These are phyloP conservation scores for Calocera cornea DNA, from an alignment of 768 basidiomycete species.

Conservation along the genomic window DNA sequence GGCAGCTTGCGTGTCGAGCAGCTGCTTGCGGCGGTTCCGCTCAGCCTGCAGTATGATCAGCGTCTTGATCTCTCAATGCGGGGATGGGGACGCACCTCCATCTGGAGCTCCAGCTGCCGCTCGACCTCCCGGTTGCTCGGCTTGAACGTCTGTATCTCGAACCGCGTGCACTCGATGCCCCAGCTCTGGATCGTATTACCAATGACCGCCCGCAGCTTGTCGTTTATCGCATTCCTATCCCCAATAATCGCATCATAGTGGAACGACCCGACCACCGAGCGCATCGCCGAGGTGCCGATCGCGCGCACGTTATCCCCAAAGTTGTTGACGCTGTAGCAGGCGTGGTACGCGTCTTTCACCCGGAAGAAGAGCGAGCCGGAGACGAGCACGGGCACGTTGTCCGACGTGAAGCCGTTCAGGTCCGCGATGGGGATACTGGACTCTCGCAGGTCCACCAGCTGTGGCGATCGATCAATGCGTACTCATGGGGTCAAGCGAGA, in stretches of 20 bases:
- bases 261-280: constrained; percentile 37
- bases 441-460: constrained; percentile 35
- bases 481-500: not conserved
- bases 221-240: constrained; percentile 42
- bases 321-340: constrained; percentile 39
- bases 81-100: not conserved
- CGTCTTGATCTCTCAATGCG: constrained; percentile 12
- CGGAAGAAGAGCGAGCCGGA: constrained; percentile 45
- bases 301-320: constrained; percentile 38
- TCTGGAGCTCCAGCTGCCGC: constrained; percentile 4
- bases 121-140: constrained; percentile 49
- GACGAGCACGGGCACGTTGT: constrained; percentile 35
- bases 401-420: constrained; percentile 21
- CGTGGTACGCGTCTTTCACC: constrained; percentile 39
- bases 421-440: constrained; percentile 28
- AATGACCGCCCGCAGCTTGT: constrained; percentile 35
- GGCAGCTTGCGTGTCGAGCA: constrained; percentile 43
- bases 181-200: constrained; percentile 41
- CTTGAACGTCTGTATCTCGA: constrained; percentile 47
- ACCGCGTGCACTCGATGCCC: constrained; percentile 46
- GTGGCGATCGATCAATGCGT: not conserved
- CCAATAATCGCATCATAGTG: constrained; percentile 33
- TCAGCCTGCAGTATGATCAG: constrained; percentile 41
- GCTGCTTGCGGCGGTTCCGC: constrained; percentile 40
- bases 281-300: constrained; percentile 41